Evolutionary conservation across 2,329 filamentous ascomycete species (phyloP).

Genomic region (Colletotrichum musicola): DNA sequence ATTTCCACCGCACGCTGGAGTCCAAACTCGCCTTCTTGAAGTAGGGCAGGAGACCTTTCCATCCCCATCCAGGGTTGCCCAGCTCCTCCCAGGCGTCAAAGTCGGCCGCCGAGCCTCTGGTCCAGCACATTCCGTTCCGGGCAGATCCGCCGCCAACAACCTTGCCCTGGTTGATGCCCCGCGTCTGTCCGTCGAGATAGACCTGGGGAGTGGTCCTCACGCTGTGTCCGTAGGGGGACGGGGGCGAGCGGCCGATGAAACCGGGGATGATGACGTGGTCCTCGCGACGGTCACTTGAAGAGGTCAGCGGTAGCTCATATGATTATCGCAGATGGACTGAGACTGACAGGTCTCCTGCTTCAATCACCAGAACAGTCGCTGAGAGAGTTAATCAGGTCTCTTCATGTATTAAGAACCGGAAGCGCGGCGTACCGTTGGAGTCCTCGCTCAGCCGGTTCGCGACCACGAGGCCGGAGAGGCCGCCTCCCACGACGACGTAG

Average conservation of each 20-base stretch:
- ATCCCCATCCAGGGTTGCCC: slow-evolving; percentile 57
- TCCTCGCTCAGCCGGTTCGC: slow-evolving; percentile 58
- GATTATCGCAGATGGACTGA: neutral
- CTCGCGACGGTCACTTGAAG: slow-evolving; percentile 33
- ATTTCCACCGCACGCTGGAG: neutral
- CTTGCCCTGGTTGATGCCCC: slow-evolving; percentile 51
- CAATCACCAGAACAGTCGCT: slow-evolving; percentile 41
- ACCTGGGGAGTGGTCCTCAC: slow-evolving; percentile 47
- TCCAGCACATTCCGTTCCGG: slow-evolving; percentile 58
- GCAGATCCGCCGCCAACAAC: slow-evolving; percentile 56
- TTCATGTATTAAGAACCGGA: neutral
- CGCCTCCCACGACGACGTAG: slow-evolving; percentile 60
- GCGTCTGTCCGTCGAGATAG: slow-evolving; percentile 50
- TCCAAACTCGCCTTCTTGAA: slow-evolving; percentile 56
- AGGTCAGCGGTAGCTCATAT: neutral
- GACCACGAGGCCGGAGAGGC: slow-evolving; percentile 59
- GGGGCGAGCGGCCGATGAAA: slow-evolving; percentile 36
- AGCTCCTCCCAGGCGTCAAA: slow-evolving; percentile 58
- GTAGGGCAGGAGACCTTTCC: slow-evolving; percentile 60
- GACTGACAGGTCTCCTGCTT: slow-evolving; percentile 40
- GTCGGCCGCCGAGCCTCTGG: slow-evolving; percentile 53
- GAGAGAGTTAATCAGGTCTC: neutral
- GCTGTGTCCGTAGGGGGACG: slow-evolving; percentile 46
- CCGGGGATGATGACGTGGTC: slow-evolving; percentile 39
- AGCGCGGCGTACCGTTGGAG: slow-evolving; percentile 35